These are phyloP conservation scores for Saccharomycopsis fodiens DNA, from an alignment of 805 yeast genomes.

Conservation along the genomic window DNA sequence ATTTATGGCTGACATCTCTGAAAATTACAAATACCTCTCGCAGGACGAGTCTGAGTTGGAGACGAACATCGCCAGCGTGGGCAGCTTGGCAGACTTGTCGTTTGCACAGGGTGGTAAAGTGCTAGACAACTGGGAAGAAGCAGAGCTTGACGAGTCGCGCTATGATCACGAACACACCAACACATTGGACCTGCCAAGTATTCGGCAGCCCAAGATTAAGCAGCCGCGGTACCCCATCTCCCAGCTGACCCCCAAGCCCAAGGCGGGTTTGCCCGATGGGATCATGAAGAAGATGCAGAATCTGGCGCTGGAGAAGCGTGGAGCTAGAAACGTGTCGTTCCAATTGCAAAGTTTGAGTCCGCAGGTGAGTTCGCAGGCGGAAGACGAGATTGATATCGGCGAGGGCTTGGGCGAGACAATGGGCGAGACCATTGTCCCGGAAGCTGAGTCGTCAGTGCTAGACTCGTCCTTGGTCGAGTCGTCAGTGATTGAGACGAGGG, in stretches of 20 bases:
- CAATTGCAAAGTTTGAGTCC: conserved; percentile 3
- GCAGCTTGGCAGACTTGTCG: conserved; percentile 12
- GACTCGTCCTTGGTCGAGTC: background rate
- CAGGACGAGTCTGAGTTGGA: conserved; percentile 18
- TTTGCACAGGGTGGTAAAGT: conserved; percentile 13
- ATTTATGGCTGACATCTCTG: conserved; percentile 17
- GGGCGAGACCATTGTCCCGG: too few relatives aligned
- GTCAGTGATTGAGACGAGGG: background rate
- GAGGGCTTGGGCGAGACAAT: too few relatives aligned
- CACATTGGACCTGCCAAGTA: conserved; percentile 1
- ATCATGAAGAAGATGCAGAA: background rate
- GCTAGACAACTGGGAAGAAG: conserved; percentile 18
- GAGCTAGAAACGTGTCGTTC: conserved; percentile 16
- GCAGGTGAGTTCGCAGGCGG: too few relatives aligned
- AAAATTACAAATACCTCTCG: conserved; percentile 18
- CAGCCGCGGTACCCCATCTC: background rate
- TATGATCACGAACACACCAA: conserved; percentile 5
- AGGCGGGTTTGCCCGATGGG: background rate
- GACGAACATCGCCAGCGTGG: conserved; percentile 6
- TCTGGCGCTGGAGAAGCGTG: background rate
- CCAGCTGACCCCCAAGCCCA: background rate
- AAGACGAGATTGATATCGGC: too few relatives aligned
- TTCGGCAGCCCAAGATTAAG: background rate
- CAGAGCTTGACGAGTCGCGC: background rate
- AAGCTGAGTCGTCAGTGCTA: too few relatives aligned